These are phyloP conservation scores for Sequoiadendron giganteum DNA, from an alignment of 75 land plant species.

Conservation along the genomic window DNA sequence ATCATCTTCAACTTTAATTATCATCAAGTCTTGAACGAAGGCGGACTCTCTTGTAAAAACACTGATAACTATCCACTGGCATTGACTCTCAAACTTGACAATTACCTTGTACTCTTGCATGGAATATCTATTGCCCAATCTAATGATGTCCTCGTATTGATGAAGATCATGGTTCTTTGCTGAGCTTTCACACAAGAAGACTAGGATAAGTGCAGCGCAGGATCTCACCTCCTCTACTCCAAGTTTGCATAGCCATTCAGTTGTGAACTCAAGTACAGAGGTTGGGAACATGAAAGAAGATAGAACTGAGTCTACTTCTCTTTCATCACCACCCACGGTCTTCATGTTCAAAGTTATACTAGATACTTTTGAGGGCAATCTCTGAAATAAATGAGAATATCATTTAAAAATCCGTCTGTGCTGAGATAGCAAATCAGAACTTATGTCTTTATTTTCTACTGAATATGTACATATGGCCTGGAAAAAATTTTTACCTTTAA, in stretches of 20 bases:
- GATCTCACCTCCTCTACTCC: neutral
- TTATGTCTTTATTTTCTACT: neutral
- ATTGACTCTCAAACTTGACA: neutral
- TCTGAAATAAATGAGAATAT: neutral
- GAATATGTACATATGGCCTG: neutral
- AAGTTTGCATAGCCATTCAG: neutral
- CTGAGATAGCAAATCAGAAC: neutral
- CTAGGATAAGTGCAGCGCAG: neutral
- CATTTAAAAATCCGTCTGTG: neutral
- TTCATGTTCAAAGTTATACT: slow-evolving; percentile 3
- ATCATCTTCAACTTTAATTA: neutral
- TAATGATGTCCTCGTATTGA: neutral
- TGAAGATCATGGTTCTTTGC: neutral
- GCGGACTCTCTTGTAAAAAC: neutral
- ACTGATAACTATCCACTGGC: neutral
- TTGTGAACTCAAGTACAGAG: neutral
- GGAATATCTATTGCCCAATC: neutral
- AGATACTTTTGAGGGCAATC: neutral
- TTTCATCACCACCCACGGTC: neutral
- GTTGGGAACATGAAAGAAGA: neutral
- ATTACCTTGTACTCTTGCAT: neutral
- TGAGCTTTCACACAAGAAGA: neutral
- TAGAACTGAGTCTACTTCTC: neutral
- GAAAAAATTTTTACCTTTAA: neutral
- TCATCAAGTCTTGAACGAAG: neutral